Evolutionary conservation across 495 filamentous ascomycete genomes (phyloP).

Genomic region (Podospora sp.): DNA sequence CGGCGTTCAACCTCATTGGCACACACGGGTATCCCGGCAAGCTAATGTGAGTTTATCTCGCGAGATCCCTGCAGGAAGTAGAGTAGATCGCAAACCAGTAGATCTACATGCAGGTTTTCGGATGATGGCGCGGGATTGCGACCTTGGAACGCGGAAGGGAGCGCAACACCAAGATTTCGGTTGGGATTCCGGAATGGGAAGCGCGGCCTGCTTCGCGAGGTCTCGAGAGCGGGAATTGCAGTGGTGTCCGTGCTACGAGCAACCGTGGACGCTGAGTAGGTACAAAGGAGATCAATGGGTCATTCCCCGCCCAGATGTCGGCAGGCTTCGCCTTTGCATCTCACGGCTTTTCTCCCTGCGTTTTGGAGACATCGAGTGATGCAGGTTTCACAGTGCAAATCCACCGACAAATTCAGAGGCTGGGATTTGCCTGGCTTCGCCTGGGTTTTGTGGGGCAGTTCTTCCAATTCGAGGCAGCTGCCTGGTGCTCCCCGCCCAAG

Average conservation of each 20-base stretch:
- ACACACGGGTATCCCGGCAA: background rate
- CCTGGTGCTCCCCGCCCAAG: background rate
- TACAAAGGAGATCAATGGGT: no score
- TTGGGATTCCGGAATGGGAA: no score
- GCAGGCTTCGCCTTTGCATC: background rate
- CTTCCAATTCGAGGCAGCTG: background rate
- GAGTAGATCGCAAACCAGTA: background rate
- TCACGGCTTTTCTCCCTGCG: background rate
- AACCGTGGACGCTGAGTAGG: no score
- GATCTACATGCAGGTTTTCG: no score
- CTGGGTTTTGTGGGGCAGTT: slow-evolving; percentile 22
- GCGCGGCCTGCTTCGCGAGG: no score
- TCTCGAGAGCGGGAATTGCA: no score
- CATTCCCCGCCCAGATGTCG: no score
- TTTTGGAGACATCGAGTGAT: background rate
- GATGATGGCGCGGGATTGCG: no score
- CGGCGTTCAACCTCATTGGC: no score
- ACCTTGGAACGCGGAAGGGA: no score
- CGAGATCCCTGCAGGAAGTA: background rate
- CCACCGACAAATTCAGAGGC: background rate
- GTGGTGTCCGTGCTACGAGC: background rate
- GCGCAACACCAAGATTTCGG: no score
- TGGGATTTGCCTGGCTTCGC: slow-evolving; percentile 27
- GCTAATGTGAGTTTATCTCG: background rate
- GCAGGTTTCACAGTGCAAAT: background rate